Percentiles rank a stretch among this genome's conserved stretches.
Conservation (phyloP, 176 grass and related monocot genomes). For the Zizania latifolia region DNA sequence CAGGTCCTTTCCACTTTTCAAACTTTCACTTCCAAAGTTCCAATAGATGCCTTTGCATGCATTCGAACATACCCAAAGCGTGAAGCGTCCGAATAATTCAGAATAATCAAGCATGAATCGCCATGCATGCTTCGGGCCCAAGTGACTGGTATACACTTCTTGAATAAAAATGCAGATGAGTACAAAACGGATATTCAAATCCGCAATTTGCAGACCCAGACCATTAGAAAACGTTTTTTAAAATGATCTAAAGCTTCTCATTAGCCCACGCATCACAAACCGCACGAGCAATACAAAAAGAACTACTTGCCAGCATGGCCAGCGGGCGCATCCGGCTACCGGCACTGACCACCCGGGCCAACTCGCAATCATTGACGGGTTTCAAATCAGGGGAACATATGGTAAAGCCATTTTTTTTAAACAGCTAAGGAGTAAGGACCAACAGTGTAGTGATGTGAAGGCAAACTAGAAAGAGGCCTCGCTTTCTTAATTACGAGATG, state of each 20-base stretch:
- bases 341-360: constrained; percentile 26
- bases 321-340: not conserved
- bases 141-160: not conserved
- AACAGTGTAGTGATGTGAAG: not conserved
- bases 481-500: constrained; percentile 7
- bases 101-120: constrained; percentile 4
- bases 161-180: constrained; percentile 12
- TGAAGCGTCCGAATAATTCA: not conserved
- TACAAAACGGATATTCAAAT: not conserved
- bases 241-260: not conserved
- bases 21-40: constrained; percentile 13
- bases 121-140: constrained; percentile 7
- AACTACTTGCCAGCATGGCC: not conserved
- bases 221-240: constrained; percentile 17
- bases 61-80: not conserved
- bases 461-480: constrained; percentile 13
- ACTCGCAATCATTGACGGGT: constrained; percentile 22
- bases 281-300: constrained; percentile 25
- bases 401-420: constrained; percentile 45
- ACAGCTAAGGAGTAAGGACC: constrained; percentile 1
- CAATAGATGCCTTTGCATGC: not conserved
- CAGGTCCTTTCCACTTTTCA: constrained; percentile 25
- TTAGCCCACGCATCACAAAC: constrained; percentile 9
- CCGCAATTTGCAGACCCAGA: not conserved
- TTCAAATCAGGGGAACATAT: constrained; percentile 44